These are phyloP conservation scores for Lasiosphaeria ovina DNA, from an alignment of 495 filamentous ascomycete genomes.

Conservation along the genomic window DNA sequence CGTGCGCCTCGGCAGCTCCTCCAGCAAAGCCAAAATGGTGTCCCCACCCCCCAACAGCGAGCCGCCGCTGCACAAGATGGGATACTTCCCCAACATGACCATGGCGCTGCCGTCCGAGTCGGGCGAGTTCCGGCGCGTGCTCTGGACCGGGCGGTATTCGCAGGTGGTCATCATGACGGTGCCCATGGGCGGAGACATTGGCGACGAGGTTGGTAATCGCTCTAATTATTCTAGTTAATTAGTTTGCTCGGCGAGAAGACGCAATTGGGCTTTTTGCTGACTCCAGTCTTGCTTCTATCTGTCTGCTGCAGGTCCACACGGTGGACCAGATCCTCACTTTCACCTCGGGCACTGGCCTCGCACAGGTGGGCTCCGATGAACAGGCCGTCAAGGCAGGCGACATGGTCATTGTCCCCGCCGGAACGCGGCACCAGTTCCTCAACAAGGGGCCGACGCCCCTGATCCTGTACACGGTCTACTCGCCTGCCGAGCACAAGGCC, in stretches of 20 bases:
- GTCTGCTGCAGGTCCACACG: conserved; percentile 31
- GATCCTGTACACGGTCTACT: conserved; percentile 62
- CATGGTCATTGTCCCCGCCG: conserved; percentile 62
- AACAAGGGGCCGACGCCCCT: conserved; percentile 53
- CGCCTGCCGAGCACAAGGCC: conserved; percentile 57
- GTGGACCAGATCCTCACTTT: conserved; percentile 66
- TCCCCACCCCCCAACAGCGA: conserved; percentile 29
- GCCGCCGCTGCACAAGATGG: conserved; percentile 57
- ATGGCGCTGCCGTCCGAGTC: conserved; percentile 49
- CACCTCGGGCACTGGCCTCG: conserved; percentile 55
- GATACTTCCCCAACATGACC: conserved; percentile 55
- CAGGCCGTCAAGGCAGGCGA: conserved; percentile 58
- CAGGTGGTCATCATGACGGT: conserved; percentile 66
- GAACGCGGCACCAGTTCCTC: conserved; percentile 66
- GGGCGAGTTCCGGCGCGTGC: conserved; percentile 57
- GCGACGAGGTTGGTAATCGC: conserved; percentile 52
- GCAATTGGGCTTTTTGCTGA: too few species aligned
- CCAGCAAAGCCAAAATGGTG: conserved; percentile 15
- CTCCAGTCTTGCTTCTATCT: neutral
- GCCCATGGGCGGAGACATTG: conserved; percentile 62
- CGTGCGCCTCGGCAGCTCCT: conserved; percentile 1
- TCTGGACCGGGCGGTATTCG: conserved; percentile 60
- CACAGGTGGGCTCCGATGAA: conserved; percentile 58
- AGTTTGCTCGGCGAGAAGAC: too few species aligned
- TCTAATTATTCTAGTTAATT: too few species aligned